Conservation (phyloP, 805 yeast species). For the Starmera quercuum region DNA sequence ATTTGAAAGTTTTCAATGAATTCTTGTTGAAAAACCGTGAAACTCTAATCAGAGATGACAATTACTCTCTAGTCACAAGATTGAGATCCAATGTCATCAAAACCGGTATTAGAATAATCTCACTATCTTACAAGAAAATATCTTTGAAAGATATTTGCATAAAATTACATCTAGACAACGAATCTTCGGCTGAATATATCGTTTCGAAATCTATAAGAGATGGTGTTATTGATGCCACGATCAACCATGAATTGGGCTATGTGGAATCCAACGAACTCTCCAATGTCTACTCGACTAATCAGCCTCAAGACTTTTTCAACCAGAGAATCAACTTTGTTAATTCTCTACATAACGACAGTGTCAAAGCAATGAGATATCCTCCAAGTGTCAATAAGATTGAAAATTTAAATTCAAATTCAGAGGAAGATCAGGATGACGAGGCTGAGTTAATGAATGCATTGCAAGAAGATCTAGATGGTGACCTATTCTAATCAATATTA, state of each 20-base stretch:
- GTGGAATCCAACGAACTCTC: constrained; percentile 84
- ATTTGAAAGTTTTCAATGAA: constrained; percentile 70
- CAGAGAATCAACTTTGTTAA: constrained; percentile 92
- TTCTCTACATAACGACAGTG: constrained; percentile 83
- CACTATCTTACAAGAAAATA: constrained; percentile 83
- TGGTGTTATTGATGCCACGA: constrained; percentile 92
- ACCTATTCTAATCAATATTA: constrained; percentile 10
- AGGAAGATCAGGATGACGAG: constrained; percentile 15
- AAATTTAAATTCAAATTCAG: neutral
- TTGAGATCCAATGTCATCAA: constrained; percentile 95
- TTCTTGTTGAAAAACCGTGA: constrained; percentile 57
- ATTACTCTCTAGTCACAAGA: constrained; percentile 76
- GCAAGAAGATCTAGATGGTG: constrained; percentile 20
- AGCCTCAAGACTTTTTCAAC: constrained; percentile 83
- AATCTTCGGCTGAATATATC: constrained; percentile 93
- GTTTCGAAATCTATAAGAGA: constrained; percentile 96
- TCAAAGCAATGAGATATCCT: constrained; percentile 93
- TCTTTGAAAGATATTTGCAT: constrained; percentile 91
- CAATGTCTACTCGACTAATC: constrained; percentile 80
- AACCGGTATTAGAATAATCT: constrained; percentile 92
- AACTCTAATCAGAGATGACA: constrained; percentile 65
- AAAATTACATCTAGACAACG: constrained; percentile 85
- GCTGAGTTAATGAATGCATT: constrained; percentile 18
- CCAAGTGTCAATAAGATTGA: constrained; percentile 20
- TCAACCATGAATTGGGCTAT: constrained; percentile 84